Percentiles rank a stretch among this genome's conserved stretches.
Evolutionary conservation across 2,329 filamentous ascomycete genomes (phyloP).

Genomic region (Monilinia laxa): DNA sequence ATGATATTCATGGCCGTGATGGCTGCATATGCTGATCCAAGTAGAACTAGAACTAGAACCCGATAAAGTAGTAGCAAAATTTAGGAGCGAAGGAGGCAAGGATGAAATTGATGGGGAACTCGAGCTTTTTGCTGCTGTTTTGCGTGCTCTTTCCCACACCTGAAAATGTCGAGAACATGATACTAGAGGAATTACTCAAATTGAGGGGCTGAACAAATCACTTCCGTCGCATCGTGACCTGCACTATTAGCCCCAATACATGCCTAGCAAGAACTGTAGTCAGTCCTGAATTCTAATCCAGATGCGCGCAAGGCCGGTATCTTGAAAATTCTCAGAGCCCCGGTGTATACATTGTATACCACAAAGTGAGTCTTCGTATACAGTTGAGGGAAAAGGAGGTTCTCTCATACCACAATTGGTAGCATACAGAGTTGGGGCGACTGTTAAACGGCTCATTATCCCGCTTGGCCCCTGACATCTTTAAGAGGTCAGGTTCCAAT

Average conservation of each 20-base stretch:
- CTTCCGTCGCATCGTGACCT: not conserved
- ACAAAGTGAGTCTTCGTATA: not conserved
- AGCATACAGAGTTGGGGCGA: not conserved
- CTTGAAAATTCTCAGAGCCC: not conserved
- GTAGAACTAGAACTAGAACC: too few relatives aligned
- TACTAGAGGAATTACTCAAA: not conserved
- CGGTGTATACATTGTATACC: not conserved
- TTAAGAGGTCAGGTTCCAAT: too few relatives aligned
- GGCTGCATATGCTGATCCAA: not conserved
- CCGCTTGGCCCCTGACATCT: too few relatives aligned
- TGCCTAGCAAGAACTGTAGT: not conserved
- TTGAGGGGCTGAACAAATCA: not conserved
- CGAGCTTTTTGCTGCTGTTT: not conserved
- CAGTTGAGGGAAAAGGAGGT: not conserved
- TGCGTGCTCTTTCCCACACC: not conserved
- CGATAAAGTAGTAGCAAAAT: not conserved
- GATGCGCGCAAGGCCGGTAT: not conserved
- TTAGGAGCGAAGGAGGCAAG: not conserved
- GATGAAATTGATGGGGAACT: not conserved
- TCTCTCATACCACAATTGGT: not conserved
- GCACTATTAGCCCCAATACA: not conserved
- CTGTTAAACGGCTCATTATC: not conserved
- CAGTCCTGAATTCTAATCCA: not conserved
- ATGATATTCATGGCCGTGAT: not conserved
- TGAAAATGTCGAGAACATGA: not conserved